Conservation (phyloP, 371 early-diverging fungal genomes). For the Mucor ambiguus region DNA sequence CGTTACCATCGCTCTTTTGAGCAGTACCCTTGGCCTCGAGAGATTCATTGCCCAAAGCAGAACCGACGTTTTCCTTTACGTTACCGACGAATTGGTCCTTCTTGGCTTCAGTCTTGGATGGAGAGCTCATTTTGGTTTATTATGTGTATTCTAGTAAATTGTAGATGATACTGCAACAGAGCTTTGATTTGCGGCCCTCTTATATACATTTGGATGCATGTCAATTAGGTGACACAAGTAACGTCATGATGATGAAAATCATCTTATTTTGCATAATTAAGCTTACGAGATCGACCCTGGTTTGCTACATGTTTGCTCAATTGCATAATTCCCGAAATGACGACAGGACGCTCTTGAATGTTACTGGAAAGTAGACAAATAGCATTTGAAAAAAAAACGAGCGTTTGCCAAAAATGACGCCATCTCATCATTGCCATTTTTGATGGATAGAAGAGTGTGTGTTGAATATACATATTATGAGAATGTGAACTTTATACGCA, state of each 20-base stretch:
- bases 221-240: background rate
- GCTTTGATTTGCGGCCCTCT: background rate
- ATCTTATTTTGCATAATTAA: background rate
- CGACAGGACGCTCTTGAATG: background rate
- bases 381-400: background rate
- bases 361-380: background rate
- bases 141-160: background rate
- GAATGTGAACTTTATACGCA: background rate
- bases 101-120: constrained; percentile 31
- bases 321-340: background rate
- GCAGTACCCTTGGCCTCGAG: constrained; percentile 45
- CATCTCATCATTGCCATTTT: background rate
- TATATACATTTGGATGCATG: background rate
- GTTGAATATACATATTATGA: too few relatives aligned
- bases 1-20: constrained; percentile 41
- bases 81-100: constrained; percentile 46
- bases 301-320: background rate
- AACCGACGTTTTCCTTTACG: constrained; percentile 46
- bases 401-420: background rate
- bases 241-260: background rate
- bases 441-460: too few relatives aligned
- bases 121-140: constrained; percentile 17
- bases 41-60: constrained; percentile 37
- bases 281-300: background rate
- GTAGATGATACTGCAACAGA: background rate